These are phyloP conservation scores for Apiotrichum mycotoxinovorans DNA, from an alignment of 1,284 basidiomycete species.

Conservation along the genomic window DNA sequence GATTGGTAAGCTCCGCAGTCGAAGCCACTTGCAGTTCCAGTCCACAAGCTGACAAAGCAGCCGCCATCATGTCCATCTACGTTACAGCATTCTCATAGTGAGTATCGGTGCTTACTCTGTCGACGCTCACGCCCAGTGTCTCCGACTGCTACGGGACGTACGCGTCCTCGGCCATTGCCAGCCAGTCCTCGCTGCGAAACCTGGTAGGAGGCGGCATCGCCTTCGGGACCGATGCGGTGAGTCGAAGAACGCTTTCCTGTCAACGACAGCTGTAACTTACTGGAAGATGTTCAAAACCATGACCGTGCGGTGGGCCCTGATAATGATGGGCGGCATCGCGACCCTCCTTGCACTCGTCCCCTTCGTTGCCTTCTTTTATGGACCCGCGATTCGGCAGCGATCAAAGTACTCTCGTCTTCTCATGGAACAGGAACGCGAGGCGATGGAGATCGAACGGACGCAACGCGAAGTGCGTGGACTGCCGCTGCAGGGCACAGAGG, in stretches of 20 bases:
- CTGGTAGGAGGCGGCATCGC: slow-evolving; percentile 23
- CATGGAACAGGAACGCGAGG: slow-evolving; percentile 40
- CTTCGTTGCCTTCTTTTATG: slow-evolving; percentile 40
- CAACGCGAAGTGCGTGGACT: slow-evolving; percentile 10
- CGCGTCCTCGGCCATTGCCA: slow-evolving; percentile 25
- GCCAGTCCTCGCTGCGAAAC: slow-evolving; percentile 29
- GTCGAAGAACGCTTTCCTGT: too few species aligned
- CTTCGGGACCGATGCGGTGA: slow-evolving; percentile 15
- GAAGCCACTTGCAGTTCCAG: too few species aligned
- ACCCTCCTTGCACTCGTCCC: slow-evolving; percentile 35
- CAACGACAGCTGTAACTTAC: neutral
- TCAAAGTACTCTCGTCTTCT: slow-evolving; percentile 37
- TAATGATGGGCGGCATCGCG: slow-evolving; percentile 15
- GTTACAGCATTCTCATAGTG: slow-evolving; percentile 30
- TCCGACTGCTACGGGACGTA: slow-evolving; percentile 30
- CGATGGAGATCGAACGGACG: slow-evolving; percentile 25
- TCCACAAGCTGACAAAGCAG: neutral
- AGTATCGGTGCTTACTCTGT: neutral
- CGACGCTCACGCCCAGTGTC: slow-evolving; percentile 4
- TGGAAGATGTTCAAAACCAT: slow-evolving; percentile 15
- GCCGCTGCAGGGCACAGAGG: slow-evolving; percentile 6
- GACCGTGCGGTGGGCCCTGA: slow-evolving; percentile 16
- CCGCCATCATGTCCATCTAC: slow-evolving; percentile 31
- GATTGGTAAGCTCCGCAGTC: slow-evolving; percentile 33
- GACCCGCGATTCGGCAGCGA: slow-evolving; percentile 36